These are phyloP conservation scores for Rhynchosporium secalis DNA, from an alignment of 2,329 filamentous ascomycete genomes.

Conservation along the genomic window DNA sequence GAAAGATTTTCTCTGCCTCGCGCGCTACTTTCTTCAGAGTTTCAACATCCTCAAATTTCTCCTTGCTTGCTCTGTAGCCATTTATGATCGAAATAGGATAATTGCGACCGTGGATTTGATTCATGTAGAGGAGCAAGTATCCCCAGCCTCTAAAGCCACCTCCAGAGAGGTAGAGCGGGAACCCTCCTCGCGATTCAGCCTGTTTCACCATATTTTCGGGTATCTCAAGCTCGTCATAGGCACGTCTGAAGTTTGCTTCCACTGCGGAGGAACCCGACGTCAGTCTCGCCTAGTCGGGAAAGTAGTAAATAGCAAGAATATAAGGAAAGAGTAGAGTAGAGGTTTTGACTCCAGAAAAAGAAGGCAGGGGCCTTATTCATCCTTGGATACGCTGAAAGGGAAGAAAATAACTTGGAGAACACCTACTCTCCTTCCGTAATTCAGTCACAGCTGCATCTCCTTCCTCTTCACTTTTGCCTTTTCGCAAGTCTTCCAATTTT, in stretches of 20 bases:
- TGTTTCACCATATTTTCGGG: constrained; percentile 50
- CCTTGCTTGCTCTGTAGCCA: constrained; percentile 46
- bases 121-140: constrained; percentile 61
- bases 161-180: constrained; percentile 66
- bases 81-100: constrained; percentile 75
- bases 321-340: no score
- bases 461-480: constrained; percentile 42
- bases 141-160: constrained; percentile 73
- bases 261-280: constrained; percentile 36
- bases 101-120: constrained; percentile 55
- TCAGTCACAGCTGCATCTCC: constrained; percentile 48
- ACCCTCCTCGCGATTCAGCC: constrained; percentile 48
- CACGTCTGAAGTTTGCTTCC: constrained; percentile 50
- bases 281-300: no score
- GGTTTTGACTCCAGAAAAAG: no score
- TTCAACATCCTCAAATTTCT: constrained; percentile 31
- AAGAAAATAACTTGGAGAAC: no score
- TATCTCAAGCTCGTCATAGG: constrained; percentile 53
- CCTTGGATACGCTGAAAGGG: no score
- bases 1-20: constrained; percentile 50
- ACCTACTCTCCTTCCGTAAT: constrained; percentile 46
- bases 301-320: no score
- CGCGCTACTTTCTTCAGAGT: constrained; percentile 40
- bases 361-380: no score
- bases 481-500: constrained; percentile 49